Evolutionary conservation across 345 rosid species (phyloP), one percentile per base, ranked within the genome.

Genomic region (Anacardium occidentale): DNA sequence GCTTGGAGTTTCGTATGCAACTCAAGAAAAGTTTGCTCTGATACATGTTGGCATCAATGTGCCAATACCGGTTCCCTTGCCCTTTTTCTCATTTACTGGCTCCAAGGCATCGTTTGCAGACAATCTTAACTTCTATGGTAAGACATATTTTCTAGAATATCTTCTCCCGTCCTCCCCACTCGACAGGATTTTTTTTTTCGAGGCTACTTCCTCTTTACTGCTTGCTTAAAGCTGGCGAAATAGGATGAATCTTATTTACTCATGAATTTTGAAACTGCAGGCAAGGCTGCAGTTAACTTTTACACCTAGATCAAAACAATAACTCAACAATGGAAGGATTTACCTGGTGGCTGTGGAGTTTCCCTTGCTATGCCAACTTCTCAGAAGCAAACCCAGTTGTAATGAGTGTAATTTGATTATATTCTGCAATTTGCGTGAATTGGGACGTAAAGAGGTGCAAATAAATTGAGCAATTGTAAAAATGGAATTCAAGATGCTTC

Each of bases 301-400:
- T 92, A 75, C 86, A 92, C 98, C 67, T 98, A 90, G 82, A 88
- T 92, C 75, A 94, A 92, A 69, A 94, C 98, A 54, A 78, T 94
- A 45, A 94, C 98, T 52, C 98, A 94, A 72, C 98, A 92, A 67
- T 94, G 98, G 98, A 95, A 92, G 84, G 97, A 89, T 79, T 84
- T 89, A 71, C 91, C 95, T 4, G 84, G 78, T 11, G 86, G 90
- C 22, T 69, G 72, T 3, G 87, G 91, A 52, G 89, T 92, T 69
- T 95, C 98, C 18, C 86, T 95, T n/a, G 99, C 98, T 48, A 95
- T 95, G 99, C 99, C 99, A 13, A 95, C 97, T 7, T 95, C 98
- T 6, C 92, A 88, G 76, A 89, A 90, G 86, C 79, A 79, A 60
- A 80, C 80, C 26, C n/a, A 17, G 52, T 62, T 29, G 18, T 2